phyloP scores from a whole-genome alignment of 805 yeast species.

The Candida stauntonica region DNA sequence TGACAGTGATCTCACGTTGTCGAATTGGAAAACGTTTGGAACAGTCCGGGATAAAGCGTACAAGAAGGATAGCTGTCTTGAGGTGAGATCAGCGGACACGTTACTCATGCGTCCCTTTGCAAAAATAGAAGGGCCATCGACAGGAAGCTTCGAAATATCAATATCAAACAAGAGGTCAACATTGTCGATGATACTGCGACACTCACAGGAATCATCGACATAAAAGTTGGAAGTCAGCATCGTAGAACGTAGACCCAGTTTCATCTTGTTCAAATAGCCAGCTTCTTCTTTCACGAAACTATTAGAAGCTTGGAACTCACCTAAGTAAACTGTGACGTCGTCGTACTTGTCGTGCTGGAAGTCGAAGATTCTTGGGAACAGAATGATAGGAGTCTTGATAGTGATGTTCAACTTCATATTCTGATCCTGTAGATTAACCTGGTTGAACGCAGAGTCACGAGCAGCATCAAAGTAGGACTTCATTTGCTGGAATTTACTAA shows the following conservation, averaged over 20 bases:
- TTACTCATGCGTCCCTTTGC: conserved; percentile 59
- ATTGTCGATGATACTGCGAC: conserved; percentile 59
- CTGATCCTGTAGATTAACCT: conserved; percentile 59
- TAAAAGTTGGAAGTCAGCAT: conserved; percentile 60
- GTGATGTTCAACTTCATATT: conserved; percentile 66
- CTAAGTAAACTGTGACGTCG: conserved; percentile 65
- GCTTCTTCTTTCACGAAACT: conserved; percentile 37
- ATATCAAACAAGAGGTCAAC: conserved; percentile 60
- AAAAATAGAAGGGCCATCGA: conserved; percentile 41
- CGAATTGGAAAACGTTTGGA: conserved; percentile 47
- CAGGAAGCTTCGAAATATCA: conserved; percentile 44
- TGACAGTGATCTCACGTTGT: conserved; percentile 38
- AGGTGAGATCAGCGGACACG: conserved; percentile 62
- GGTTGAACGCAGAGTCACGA: conserved; percentile 81
- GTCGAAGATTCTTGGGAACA: conserved; percentile 61
- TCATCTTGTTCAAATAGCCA: conserved; percentile 47
- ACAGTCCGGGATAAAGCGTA: conserved; percentile 51
- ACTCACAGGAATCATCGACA: conserved; percentile 35
- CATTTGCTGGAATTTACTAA: conserved; percentile 77
- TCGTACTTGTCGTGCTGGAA: conserved; percentile 45
- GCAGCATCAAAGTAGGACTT: conserved; percentile 87
- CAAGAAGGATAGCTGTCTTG: conserved; percentile 60
- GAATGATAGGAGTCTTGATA: conserved; percentile 76
- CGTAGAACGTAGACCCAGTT: conserved; percentile 69
- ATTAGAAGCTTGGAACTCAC: conserved; percentile 75